phyloP scores from a whole-genome alignment of 495 filamentous ascomycete genomes.

The Neohortaea acidophila region DNA sequence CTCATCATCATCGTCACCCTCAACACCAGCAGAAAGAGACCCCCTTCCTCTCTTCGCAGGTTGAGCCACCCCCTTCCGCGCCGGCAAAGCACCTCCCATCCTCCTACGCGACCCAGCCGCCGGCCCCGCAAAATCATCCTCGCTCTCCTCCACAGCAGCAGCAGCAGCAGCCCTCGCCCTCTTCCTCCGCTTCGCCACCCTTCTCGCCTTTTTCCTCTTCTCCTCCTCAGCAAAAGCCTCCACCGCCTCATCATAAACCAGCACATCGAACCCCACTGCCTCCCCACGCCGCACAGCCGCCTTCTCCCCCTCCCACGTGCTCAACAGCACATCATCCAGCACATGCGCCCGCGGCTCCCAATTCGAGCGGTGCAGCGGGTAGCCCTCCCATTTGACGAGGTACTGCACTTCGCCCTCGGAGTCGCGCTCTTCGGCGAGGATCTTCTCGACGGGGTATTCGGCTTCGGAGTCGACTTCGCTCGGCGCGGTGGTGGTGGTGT shows the following conservation, averaged over 20 bases:
- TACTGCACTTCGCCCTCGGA: slow-evolving; percentile 1
- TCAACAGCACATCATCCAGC: not conserved
- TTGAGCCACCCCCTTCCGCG: too few relatives aligned
- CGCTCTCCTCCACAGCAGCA: too few relatives aligned
- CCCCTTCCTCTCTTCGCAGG: too few relatives aligned
- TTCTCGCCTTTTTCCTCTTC: slow-evolving; percentile 1
- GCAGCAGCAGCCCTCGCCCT: not conserved
- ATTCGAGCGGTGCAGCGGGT: not conserved
- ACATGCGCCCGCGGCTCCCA: slow-evolving; percentile 15
- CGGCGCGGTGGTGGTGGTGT: slow-evolving; percentile 7
- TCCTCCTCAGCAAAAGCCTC: not conserved
- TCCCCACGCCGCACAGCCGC: not conserved
- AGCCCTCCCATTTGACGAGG: slow-evolving; percentile 15
- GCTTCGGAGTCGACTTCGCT: not conserved
- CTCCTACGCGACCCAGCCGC: too few relatives aligned
- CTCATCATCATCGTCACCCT: too few relatives aligned
- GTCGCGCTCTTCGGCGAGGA: slow-evolving; percentile 13
- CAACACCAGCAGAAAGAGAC: too few relatives aligned
- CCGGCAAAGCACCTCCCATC: too few relatives aligned
- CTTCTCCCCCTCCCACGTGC: slow-evolving; percentile 13
- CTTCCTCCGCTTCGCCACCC: slow-evolving; percentile 8
- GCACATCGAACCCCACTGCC: slow-evolving; percentile 6
- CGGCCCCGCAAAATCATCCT: too few relatives aligned
- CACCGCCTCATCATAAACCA: not conserved
- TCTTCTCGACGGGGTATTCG: slow-evolving; percentile 10